Evolutionary conservation across 495 filamentous ascomycete genomes (phyloP), one percentile per base, ranked within the genome.

Genomic region (Oidiodendron maius): DNA sequence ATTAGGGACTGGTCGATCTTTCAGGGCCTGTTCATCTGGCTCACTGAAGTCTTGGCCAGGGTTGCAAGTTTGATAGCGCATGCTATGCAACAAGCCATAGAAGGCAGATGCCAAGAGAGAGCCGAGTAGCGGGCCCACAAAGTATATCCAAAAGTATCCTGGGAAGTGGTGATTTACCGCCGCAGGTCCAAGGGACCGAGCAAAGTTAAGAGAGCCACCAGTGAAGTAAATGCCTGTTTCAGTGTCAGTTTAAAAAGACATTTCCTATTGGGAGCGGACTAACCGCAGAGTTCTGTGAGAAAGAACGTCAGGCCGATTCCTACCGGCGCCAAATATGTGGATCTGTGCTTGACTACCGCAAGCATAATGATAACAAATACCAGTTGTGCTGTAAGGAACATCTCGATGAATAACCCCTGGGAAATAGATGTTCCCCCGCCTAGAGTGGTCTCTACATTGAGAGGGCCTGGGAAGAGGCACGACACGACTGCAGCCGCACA

Each of bases 31-130:
- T 12, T 5, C 26, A 5, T 30, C 26, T 12, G 12, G 5, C 26
- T 30, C 26, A 12, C 12, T 30, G 26, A 30, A 30, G 44, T 91
- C 86, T 62, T 82, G 81, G 3, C 76, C 83, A 1, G 82, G 82
- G 52, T 94, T 95, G 50, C 81, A 84, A 12, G 78, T 81, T 61
- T 89, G 78, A 63, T 87, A 93, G 54, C 83, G 76, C 28, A 91
- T 69, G 0, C 68, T 52, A 53, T 86, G 80, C 45, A 89, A 71
- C 45, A 87, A 59, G 20, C 66, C 64, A 57, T 86, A 90, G 62
- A 90, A 87, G 2, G 65, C 78, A 1, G 70, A 51, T 49, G 21
- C 83, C 75, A 0, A 86, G 82, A 3, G 87, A 59, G 9, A 86
- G 10, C 76, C 78, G 0, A 75, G 50, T 13, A 66, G 40, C 6